Base-by-base conservation (phyloP, 176 grass and related monocot species). In the Dactylis glomerata region DNA sequence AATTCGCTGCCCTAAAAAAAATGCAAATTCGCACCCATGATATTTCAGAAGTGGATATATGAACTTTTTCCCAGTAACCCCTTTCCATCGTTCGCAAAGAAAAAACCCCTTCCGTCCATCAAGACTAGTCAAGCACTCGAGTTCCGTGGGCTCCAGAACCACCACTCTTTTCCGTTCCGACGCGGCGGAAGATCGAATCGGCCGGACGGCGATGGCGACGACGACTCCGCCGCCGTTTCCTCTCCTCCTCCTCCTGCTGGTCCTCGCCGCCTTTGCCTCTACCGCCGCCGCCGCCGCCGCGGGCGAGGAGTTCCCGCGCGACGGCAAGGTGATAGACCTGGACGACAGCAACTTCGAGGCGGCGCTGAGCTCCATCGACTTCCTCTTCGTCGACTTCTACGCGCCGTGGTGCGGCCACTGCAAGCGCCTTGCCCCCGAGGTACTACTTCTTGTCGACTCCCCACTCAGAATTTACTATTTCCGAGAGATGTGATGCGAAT, bases 401-500 rank as follows among this genome's bases (percentile, higher is more conserved):
- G 93, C 96, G 17, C 91, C 96, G 0, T 95, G 96, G 96, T 98
- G 96, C 67, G 93, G 91, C 69, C 96, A 98, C 85, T 95, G 96
- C 96, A 95, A 95, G 80, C 87, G 93, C 76, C 96, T 98, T 42
- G 69, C 89, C 58, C 96, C 96, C 54, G 93, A 95, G 96, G 96
- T 98, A 77, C 65, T 34, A 0, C 66, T 6, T 19, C 74, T 59
- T 7, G 7, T 26, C 46, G 16, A 11, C 24, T 30, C 27, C 10
- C 9, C 10, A 17, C 68, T 51, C 15, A 22, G 16, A 3, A 51
- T 11, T 19, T 66, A 12, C 45, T 66, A 42, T 16, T 28, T 38
- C 80, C 13, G 45, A 32, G 79, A 79, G 84, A 74, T 83, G 75
- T 65, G 84, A 26, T 75, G 56, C 67, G 80, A 75, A 45, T 87